Evolutionary conservation across 2,329 filamentous ascomycete genomes (phyloP), one percentile per base, ranked within the genome.

Genomic region (Scedosporium apiospermum): DNA sequence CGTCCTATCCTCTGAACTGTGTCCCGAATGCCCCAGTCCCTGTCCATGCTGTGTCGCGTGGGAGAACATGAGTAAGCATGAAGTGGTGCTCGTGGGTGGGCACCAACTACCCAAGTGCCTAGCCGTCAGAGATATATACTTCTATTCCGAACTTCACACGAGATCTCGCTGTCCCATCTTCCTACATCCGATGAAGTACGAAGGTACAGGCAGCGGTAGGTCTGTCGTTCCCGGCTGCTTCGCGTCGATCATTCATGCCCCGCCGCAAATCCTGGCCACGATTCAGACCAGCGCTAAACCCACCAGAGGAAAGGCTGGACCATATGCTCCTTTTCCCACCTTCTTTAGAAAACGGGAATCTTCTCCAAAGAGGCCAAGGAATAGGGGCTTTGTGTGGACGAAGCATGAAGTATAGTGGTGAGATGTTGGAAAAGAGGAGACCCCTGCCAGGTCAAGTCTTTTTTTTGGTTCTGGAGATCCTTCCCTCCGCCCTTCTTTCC

Each of bases 191-290:
- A 34, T 34, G 6, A 34, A 9, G 30, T 9, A 34, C 30, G 30
- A 34, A 34, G 7, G 30, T 34, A 34, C 7, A 30, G 27, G 27
- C 27, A 34, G 30, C 27, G 6, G 30, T 9, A 34, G 30, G 30
- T 21, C 51, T 55, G 18, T 27, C 21, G 23, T 23, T 14, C 51
- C 51, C 23, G 51, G 51, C 51, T 26, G 51, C 51, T 30, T 12
- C 55, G 26, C 55, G 55, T 34, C 55, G 55, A 58, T 58, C 55
- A 58, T 58, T 58, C 55, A 58, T 58, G 55, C 55, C 55, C 55
- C 30, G 27, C 55, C 55, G 55, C 26, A 16, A 38, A 21, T 14
- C 49, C 16, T 53, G n/a, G 21, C n/a, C n/a, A 53, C n/a, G 49
- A 53, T 53, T 53, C 10, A 53, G 21, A n/a, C 49, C 21, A 53